phyloP scores from a whole-genome alignment of 2,329 filamentous ascomycete species.

The Venturia nashicola region DNA sequence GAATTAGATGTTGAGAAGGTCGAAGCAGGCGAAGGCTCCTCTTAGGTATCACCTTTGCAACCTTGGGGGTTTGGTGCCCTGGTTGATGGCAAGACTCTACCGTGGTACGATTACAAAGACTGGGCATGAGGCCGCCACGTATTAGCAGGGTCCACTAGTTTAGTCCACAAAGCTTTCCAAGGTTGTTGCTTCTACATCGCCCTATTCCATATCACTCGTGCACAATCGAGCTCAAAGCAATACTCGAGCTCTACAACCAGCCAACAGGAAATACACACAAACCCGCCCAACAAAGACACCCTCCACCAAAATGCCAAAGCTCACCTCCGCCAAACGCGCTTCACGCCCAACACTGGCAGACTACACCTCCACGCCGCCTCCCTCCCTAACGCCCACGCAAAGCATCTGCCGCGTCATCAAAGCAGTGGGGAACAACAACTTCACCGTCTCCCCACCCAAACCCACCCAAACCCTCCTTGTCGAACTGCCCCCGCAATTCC shows the following conservation, averaged over 20 bases:
- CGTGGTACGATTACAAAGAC: not conserved
- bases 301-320: not conserved
- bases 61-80: too few species aligned
- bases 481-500: conserved; percentile 74
- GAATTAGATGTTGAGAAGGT: not conserved
- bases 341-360: conserved; percentile 36
- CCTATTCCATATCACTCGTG: not conserved
- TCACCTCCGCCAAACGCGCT: not conserved
- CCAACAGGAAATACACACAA: not conserved
- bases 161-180: not conserved
- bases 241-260: not conserved
- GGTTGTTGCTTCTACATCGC: not conserved
- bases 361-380: conserved; percentile 52
- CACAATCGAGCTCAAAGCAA: not conserved
- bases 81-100: not conserved
- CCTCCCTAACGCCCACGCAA: conserved; percentile 36
- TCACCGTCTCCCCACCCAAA: conserved; percentile 44
- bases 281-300: not conserved
- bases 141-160: not conserved
- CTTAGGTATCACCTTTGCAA: not conserved
- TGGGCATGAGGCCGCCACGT: not conserved
- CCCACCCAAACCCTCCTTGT: conserved; percentile 52
- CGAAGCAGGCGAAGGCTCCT: not conserved
- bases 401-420: conserved; percentile 67
- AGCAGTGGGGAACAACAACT: conserved; percentile 81